A percentile compares a stretch with the other conserved stretches of the same genome.
Evolutionary conservation across 2,329 filamentous ascomycete genomes (phyloP).

Genomic region (Penicillium sp.): DNA sequence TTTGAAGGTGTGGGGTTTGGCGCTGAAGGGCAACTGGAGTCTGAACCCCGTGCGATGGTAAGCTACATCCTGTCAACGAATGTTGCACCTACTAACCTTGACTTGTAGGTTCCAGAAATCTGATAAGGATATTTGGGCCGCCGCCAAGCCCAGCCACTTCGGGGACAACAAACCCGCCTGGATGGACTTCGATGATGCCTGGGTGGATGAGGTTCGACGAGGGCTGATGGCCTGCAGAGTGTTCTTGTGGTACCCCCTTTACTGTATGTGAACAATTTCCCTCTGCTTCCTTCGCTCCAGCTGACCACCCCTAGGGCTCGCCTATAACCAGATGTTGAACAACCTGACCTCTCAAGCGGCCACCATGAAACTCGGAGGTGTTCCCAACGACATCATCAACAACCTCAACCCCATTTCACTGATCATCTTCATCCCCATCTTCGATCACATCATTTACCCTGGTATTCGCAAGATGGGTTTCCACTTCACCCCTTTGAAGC

Average conservation of each 20-base stretch:
- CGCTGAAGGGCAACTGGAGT: constrained; percentile 63
- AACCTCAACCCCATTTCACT: constrained; percentile 55
- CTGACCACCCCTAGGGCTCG: constrained; percentile 33
- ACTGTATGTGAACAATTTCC: constrained; percentile 30
- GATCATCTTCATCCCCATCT: constrained; percentile 54
- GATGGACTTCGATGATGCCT: constrained; percentile 79
- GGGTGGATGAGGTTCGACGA: constrained; percentile 75
- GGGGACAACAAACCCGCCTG: constrained; percentile 26
- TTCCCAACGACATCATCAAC: constrained; percentile 56
- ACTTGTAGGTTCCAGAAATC: constrained; percentile 16
- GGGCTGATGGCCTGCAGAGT: constrained; percentile 68
- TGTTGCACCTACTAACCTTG: not conserved
- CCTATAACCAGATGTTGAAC: constrained; percentile 55
- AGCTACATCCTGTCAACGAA: constrained; percentile 2
- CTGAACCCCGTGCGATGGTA: constrained; percentile 60
- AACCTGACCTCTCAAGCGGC: constrained; percentile 56
- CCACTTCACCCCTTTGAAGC: constrained; percentile 53
- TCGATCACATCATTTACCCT: constrained; percentile 54
- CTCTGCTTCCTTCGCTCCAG: not conserved
- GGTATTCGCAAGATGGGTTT: constrained; percentile 47
- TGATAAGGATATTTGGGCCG: constrained; percentile 23
- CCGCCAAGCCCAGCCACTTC: constrained; percentile 33
- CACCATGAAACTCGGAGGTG: constrained; percentile 51
- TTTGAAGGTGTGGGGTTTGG: constrained; percentile 57
- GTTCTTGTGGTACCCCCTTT: constrained; percentile 59